These are phyloP conservation scores for Thielaviopsis euricoi DNA, from an alignment of 2,329 filamentous ascomycete species.

Conservation along the genomic window DNA sequence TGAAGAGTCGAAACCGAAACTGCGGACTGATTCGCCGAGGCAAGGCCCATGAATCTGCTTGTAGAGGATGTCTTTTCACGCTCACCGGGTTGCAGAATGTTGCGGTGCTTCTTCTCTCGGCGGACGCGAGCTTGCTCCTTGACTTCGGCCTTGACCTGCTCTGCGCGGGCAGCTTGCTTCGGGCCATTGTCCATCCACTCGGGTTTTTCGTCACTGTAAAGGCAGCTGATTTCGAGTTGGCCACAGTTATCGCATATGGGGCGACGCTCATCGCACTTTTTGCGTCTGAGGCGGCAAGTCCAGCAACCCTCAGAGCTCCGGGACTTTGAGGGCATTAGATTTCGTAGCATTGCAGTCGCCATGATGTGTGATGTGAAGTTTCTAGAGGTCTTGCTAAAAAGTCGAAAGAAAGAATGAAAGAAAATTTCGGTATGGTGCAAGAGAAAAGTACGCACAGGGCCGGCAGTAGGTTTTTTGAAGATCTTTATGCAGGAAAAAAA, in stretches of 20 bases:
- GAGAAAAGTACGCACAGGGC: too few relatives aligned
- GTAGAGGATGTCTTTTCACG: not conserved
- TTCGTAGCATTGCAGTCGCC: constrained; percentile 7
- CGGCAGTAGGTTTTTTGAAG: too few relatives aligned
- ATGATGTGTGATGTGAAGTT: not conserved
- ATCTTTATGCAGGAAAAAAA: too few relatives aligned
- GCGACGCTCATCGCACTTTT: constrained; percentile 40
- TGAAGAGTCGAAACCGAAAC: constrained; percentile 6
- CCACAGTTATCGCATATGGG: constrained; percentile 35
- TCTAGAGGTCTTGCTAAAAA: too few relatives aligned
- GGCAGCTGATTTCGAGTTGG: constrained; percentile 38
- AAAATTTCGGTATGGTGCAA: not conserved
- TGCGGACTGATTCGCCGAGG: constrained; percentile 11
- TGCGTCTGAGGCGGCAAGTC: constrained; percentile 44
- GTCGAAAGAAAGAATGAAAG: too few relatives aligned
- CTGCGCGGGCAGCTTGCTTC: constrained; percentile 33
- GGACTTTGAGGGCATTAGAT: constrained; percentile 10
- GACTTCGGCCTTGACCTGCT: constrained; percentile 38
- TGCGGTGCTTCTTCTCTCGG: constrained; percentile 29
- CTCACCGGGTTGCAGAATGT: constrained; percentile 3
- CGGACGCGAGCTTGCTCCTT: constrained; percentile 35
- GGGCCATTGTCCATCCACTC: constrained; percentile 40
- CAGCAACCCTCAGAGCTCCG: constrained; percentile 29
- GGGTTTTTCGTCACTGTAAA: constrained; percentile 34
- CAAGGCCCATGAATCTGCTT: constrained; percentile 8